Evolutionary conservation across 1,284 basidiomycete species (phyloP), one percentile per base, ranked within the genome.

Genomic region (Microbotryum silenes-acaulis): DNA sequence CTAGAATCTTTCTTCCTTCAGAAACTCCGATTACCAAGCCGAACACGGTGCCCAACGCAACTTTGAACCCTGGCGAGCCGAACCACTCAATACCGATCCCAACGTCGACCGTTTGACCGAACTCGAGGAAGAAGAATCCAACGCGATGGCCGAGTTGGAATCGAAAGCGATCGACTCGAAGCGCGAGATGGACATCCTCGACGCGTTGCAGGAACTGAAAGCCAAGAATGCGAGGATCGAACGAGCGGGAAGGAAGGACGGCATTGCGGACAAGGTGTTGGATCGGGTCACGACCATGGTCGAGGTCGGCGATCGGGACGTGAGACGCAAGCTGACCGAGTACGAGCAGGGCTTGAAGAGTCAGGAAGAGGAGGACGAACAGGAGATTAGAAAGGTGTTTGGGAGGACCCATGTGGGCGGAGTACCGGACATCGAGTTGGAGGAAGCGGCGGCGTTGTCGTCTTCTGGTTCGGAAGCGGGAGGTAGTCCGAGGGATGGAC

Each of bases 151-250:
- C 72, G 88, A 85, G 33, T 81, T 99, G 33, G 96, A 98, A 80
- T 89, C 89, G 73, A 84, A 89, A 57, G 93, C 91, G 53, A 80
- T 86, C 55, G 90, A 94, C 75, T 89, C 88, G 44, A 91, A 94
- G 75, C 82, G 93, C 61, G 96, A 98, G 78, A 99, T 99, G 94
- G 96, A 98, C 73, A 88, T 96, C 60, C 81, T 97, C 69, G 94
- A 99, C 75, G 91, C 91, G 27, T 78, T 99, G 61, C 91, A 97
- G 72, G 94, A 97, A 72, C 89, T 98, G 66, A 82, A 91, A 66
- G 88, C 89, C 8, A 81, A 90, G 46, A 99, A 98, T 75, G 91
- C 96, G 1, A 81, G 93, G 52, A 84, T 92, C 63, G 94, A 97
- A 73, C 80, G 89, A 31, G 79, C 86, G 14, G 86, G 86, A 10